Evolutionary conservation across 169 alveolate genomes (phyloP), one percentile per base, ranked within the genome.

Genomic region (Eimeria acervulina): DNA sequence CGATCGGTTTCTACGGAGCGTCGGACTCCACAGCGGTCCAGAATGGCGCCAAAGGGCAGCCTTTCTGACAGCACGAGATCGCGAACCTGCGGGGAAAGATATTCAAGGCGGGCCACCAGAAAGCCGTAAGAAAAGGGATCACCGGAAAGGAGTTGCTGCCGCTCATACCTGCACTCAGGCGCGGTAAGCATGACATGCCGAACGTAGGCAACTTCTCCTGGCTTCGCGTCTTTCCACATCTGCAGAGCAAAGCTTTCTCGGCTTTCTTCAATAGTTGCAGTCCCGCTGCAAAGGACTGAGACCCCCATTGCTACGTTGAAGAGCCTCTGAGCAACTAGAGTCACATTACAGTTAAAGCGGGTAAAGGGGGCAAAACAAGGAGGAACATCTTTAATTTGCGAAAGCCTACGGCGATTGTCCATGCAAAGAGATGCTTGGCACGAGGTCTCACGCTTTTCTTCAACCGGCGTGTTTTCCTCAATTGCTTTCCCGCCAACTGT

Each of bases 141-240:
- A 33, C 17, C 63, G 70, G 33, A 47, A n/a, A 21, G 28, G 13
- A n/a, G 38, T 17, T 40, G 70, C 47, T 78, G 21, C 36, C 51
- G 44, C 42, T 40, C 10, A 19, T 23, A 13, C 59, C 8, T 40
- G 47, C 47, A 10, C 47, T 44, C 42, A 23, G 66, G 47, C 33
- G 72, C 36, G 26, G 90, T 81, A 17, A 81, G 90, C 90, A 81
- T 81, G 70, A 81, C 90, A 47, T 81, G 90, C 31, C 90, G 90
- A 23, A 31, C 47, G 90, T 81, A 81, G 68, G 51, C 74, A 72
- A 6, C 68, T 47, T 81, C 90, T 26, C 90, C 72, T 31, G 90
- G 70, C 90, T 51, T 81, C n/a, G 74, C 38, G 40, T 81, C 51
- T 17, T 40, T 81, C 52, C 47, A 19, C 31, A 81, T 40, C 17